Percentiles rank a stretch among this genome's conserved stretches.
These are phyloP conservation scores for Tricholoma sp. DNA, from an alignment of 768 basidiomycete species.

Conservation along the genomic window DNA sequence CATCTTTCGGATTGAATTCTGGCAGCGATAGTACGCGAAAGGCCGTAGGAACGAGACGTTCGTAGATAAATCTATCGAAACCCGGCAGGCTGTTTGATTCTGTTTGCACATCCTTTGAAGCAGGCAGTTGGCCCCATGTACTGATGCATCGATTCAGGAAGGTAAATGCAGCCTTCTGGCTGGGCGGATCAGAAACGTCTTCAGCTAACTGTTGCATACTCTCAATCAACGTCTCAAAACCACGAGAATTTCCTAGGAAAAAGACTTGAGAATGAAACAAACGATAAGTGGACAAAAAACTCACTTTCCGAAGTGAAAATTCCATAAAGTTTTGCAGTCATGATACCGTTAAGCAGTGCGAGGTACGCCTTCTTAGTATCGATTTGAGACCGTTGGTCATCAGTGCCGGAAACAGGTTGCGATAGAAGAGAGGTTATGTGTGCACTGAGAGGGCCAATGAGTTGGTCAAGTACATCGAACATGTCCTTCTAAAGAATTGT, in stretches of 20 bases:
- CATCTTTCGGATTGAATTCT: conserved; percentile 85
- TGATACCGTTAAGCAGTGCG: conserved; percentile 70
- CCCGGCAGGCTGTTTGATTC: conserved; percentile 60
- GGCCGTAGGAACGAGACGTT: conserved; percentile 72
- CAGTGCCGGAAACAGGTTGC: conserved; percentile 82
- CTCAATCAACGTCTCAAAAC: conserved; percentile 73
- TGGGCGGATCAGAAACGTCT: conserved; percentile 68
- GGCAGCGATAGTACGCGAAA: conserved; percentile 78
- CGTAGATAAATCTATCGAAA: conserved; percentile 90
- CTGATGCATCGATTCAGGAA: conserved; percentile 70
- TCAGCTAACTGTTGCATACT: conserved; percentile 68
- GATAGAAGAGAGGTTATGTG: conserved; percentile 77
- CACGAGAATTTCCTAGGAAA: conserved; percentile 37
- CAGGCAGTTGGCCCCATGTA: conserved; percentile 58
- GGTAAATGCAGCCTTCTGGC: conserved; percentile 74
- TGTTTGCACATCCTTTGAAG: conserved; percentile 29
- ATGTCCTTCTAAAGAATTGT: conserved; percentile 61
- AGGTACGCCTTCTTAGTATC: conserved; percentile 91
- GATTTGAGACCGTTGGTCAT: conserved; percentile 71
- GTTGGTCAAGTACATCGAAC: conserved; percentile 83
- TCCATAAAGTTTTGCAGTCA: conserved; percentile 73
- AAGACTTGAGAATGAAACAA: background rate
- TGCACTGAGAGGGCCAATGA: conserved; percentile 79
- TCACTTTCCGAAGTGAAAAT: conserved; percentile 86
- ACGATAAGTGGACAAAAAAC: conserved; percentile 17